Evolutionary conservation across 192 early-diverging fungal species (phyloP), one percentile per base, ranked within the genome.

Genomic region (Podila minutissima): DNA sequence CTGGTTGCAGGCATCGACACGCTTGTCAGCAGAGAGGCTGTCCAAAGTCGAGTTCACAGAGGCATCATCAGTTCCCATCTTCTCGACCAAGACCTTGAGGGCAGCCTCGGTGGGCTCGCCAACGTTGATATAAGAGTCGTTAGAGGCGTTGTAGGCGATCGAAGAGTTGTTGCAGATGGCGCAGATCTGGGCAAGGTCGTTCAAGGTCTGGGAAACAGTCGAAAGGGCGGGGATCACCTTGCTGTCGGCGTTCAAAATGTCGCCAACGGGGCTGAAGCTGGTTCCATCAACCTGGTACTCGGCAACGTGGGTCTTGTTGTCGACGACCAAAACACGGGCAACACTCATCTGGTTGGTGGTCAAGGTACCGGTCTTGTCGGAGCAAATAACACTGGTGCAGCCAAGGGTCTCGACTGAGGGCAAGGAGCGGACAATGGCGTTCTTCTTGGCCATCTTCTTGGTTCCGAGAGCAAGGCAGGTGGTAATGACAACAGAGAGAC

Each of bases 31-130:
- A 66, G 89, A 83, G 50, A 90, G 84, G 49, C 33, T 49, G 48
- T 33, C 33, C 31, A 94, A 74, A 32, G 78, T 82, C 26, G 69
- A 69, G 82, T 98, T 99, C 26, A 95, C 87, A 11, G 65, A 62
- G 7, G 75, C 48, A 74, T 94, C 89, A 67, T 92, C 86, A 9
- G 96, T 94, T 59, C 94, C 94, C 59, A 99, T 72, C 85, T 98
- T 98, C 86, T 99, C 98, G 13, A 93, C 96, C 62, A 99, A 89
- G 24, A 95, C 93, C 64, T 93, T 92, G 64, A 99, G 88, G 31
- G 98, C 98, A 15, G 97, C 98, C 86, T 99, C 98, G 50, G 98
- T 99, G 4, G 98, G 97, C 87, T 99, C 98, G 63, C 98, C 98
- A 71, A 97, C 89, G 79, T 92, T 93, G 53, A 71, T 63, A 85